Conservation (phyloP, 345 rosid genomes). For the Erucastrum elatum region DNA sequence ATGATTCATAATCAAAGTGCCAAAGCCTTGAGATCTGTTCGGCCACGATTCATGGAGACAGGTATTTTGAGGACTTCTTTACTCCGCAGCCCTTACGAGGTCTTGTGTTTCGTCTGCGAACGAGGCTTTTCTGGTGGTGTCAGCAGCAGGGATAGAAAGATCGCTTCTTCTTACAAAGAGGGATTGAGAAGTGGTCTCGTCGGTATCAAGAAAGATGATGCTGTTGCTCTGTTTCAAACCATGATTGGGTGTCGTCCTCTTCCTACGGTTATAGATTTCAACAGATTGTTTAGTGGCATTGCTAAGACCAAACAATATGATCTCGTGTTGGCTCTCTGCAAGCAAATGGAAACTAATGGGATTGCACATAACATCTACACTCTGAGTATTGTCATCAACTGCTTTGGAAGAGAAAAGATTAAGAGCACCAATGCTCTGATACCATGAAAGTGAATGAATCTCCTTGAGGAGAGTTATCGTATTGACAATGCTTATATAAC, state of each 20-base stretch:
- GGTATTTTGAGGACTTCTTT: no score
- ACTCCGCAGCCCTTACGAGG: no score
- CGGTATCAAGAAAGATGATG: background rate
- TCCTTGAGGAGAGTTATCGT: no score
- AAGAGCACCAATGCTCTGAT: no score
- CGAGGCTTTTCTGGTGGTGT: background rate
- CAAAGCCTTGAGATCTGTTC: no score
- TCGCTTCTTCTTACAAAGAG: background rate
- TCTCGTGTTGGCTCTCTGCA: background rate
- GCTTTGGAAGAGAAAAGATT: background rate
- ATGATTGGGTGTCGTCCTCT: background rate
- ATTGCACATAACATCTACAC: background rate
- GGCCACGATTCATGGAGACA: no score
- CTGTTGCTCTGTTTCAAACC: background rate
- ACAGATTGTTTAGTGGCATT: background rate
- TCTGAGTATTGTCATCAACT: background rate
- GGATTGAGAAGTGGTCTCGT: background rate
- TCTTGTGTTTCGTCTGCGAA: no score
- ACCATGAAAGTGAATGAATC: no score
- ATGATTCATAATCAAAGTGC: no score
- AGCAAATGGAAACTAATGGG: background rate
- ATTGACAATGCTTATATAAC: no score
- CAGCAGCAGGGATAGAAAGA: no score
- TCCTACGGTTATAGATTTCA: background rate
- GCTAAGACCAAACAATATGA: background rate